A percentile compares a stretch with the other conserved stretches of the same genome.
Conservation (phyloP, 2,329 filamentous ascomycete genomes). For the Fusarium oligoseptatum region DNA sequence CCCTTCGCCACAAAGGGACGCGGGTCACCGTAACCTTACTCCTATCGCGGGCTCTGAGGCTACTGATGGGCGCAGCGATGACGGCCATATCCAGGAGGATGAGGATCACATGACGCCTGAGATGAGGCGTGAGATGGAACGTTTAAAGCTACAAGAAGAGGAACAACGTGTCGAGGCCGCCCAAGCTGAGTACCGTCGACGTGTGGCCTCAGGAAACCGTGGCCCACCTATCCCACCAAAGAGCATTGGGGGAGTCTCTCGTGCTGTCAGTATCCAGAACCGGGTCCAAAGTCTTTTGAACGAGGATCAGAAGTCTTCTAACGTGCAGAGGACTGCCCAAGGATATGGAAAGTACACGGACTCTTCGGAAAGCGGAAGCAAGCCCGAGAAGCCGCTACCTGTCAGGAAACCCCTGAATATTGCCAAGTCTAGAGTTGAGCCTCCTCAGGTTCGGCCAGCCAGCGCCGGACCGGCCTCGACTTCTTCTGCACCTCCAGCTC, state of each 20-base stretch:
- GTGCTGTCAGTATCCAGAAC: constrained; percentile 89
- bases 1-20: constrained; percentile 64
- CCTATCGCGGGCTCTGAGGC: constrained; percentile 84
- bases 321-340: constrained; percentile 79
- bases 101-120: constrained; percentile 84
- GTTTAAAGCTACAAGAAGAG: constrained; percentile 84
- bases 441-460: constrained; percentile 40
- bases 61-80: constrained; percentile 70
- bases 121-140: constrained; percentile 90
- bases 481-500: constrained; percentile 41
- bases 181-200: constrained; percentile 86
- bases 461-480: constrained; percentile 24
- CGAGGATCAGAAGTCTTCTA: constrained; percentile 75
- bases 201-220: constrained; percentile 68
- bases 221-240: constrained; percentile 61
- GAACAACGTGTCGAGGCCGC: constrained; percentile 91
- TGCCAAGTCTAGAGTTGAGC: constrained; percentile 48
- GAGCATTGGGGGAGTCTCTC: constrained; percentile 69
- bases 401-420: constrained; percentile 65
- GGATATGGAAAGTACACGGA: constrained; percentile 92
- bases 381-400: constrained; percentile 56
- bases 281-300: constrained; percentile 88
- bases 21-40: constrained; percentile 67
- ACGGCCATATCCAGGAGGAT: constrained; percentile 70
- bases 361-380: constrained; percentile 53